Evolutionary conservation across 148 eudicot genomes (phyloP).

Genomic region (Silene latifolia): DNA sequence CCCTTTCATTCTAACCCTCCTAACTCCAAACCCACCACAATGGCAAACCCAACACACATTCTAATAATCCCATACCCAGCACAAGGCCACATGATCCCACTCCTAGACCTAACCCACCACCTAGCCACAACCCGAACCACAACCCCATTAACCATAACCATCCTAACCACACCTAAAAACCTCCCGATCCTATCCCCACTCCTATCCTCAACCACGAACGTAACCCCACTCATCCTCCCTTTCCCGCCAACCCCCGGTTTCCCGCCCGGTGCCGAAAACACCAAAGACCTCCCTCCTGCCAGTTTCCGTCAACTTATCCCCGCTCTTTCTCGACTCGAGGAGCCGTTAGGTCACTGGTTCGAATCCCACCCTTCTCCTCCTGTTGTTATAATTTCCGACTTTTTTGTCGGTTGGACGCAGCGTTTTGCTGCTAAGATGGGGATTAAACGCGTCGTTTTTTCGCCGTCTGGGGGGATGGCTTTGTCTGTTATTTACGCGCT

Average conservation of each 20-base stretch:
- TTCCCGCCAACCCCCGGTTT: slow-evolving; percentile 21
- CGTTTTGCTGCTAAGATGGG: slow-evolving; percentile 21
- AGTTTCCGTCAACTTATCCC: slow-evolving; percentile 20
- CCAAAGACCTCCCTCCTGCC: slow-evolving; percentile 26
- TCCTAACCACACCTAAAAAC: slow-evolving; percentile 34
- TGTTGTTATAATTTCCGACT: slow-evolving; percentile 31
- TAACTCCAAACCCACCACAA: too few relatives aligned
- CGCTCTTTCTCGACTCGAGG: slow-evolving; percentile 13
- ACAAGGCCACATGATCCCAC: slow-evolving; percentile 37
- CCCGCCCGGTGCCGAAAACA: slow-evolving; percentile 24
- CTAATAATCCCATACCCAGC: slow-evolving; percentile 35
- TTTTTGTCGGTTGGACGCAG: slow-evolving; percentile 42
- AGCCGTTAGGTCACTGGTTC: slow-evolving; percentile 32
- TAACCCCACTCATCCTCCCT: slow-evolving; percentile 23
- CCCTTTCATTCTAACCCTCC: too few relatives aligned
- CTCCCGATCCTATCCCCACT: slow-evolving; percentile 16
- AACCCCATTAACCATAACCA: slow-evolving; percentile 20
- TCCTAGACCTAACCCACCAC: slow-evolving; percentile 32
- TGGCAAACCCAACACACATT: slow-evolving; percentile 17
- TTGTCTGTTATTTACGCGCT: slow-evolving; percentile 34
- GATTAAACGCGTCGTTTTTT: slow-evolving; percentile 34
- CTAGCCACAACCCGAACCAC: slow-evolving; percentile 13
- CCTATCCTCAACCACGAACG: slow-evolving; percentile 16
- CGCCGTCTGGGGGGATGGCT: slow-evolving; percentile 36
- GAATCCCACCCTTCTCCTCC: slow-evolving; percentile 31